Conservation (phyloP, 495 filamentous ascomycete species). For the Neurospora sp. region DNA sequence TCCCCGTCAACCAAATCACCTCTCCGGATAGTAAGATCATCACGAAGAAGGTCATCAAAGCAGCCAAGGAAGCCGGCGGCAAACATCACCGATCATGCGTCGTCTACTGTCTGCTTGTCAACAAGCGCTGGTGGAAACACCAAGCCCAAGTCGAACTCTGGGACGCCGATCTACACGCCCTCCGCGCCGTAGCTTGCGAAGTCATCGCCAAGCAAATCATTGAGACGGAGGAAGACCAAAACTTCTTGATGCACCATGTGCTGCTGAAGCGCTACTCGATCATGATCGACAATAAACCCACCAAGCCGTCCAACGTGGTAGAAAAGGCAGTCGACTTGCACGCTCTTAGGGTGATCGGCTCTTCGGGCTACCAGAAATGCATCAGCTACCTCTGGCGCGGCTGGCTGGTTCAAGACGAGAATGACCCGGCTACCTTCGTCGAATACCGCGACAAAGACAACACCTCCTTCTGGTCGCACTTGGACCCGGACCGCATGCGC, state of each 20-base stretch:
- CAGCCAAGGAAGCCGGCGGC: conserved; percentile 72
- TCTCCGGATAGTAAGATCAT: conserved; percentile 74
- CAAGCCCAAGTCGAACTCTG: conserved; percentile 77
- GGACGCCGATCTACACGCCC: conserved; percentile 75
- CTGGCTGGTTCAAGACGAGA: conserved; percentile 91
- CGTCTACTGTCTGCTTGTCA: conserved; percentile 74
- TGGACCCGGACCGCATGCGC: conserved; percentile 90
- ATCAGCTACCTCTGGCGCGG: conserved; percentile 86
- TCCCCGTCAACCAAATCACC: conserved; percentile 62
- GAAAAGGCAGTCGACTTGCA: conserved; percentile 91
- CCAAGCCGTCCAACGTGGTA: conserved; percentile 70
- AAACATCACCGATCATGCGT: conserved; percentile 66
- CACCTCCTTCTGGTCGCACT: conserved; percentile 62
- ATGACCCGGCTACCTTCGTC: conserved; percentile 76
- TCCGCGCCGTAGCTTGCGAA: conserved; percentile 78
- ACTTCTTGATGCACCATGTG: conserved; percentile 65
- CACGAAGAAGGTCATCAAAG: conserved; percentile 62
- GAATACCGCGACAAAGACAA: conserved; percentile 70
- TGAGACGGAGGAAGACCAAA: conserved; percentile 65
- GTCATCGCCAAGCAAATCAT: conserved; percentile 92
- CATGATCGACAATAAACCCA: conserved; percentile 57
- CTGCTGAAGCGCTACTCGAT: conserved; percentile 90
- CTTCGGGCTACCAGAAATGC: conserved; percentile 89
- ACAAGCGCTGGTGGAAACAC: conserved; percentile 80
- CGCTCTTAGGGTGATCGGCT: conserved; percentile 74